Evolutionary conservation across 2,329 filamentous ascomycete genomes (phyloP), one percentile per base, ranked within the genome.

Genomic region (Scedosporium apiospermum): DNA sequence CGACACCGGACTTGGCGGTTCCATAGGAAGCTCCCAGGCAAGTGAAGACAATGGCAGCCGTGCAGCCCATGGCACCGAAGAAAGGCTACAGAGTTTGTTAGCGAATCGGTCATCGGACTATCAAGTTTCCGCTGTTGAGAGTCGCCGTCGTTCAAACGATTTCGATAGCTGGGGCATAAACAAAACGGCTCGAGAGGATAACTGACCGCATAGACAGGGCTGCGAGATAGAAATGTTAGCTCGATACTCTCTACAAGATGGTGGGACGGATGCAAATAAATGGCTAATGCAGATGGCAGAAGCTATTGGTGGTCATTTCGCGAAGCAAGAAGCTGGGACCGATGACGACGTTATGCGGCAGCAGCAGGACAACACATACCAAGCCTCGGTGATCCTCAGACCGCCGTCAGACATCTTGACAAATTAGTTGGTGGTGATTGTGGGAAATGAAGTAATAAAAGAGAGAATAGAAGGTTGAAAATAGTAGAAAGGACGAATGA

Each of bases 161-260:
- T 65, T 65, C 68, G 58, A 21, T 5, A 9, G 16, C 26, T 49
- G 7, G 12, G 12, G 60, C 7, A 10, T 16, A 49, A 16, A n/a
- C 16, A 7, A 34, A 34, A 62, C 60, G 60, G 58, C 44, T 60
- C 58, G 57, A 60, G 67, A 67, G 70, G 67, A 65, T 67, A 73
- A 96, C 93, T 91, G 87, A 98, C 95, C 85, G 95, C 91, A 83
- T 98, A 99, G 74, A 96, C 93, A 81, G 93, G 93, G 83, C 93
- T 99, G 72, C 66, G 74, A 60, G 64, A 71, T 67, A 73, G 60
- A 64, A 67, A 66, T 64, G 65, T 58, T 63, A 62, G 74, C 86
- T 75, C 85, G 82, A 75, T 70, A 57, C 57, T 64, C 18, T 42
- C 18, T 18, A 34, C 62, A 62, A 65, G 62, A 63, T 74, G 69